Evolutionary conservation across 2,329 filamentous ascomycete genomes (phyloP).

Genomic region (Aspergillus fumigatus): DNA sequence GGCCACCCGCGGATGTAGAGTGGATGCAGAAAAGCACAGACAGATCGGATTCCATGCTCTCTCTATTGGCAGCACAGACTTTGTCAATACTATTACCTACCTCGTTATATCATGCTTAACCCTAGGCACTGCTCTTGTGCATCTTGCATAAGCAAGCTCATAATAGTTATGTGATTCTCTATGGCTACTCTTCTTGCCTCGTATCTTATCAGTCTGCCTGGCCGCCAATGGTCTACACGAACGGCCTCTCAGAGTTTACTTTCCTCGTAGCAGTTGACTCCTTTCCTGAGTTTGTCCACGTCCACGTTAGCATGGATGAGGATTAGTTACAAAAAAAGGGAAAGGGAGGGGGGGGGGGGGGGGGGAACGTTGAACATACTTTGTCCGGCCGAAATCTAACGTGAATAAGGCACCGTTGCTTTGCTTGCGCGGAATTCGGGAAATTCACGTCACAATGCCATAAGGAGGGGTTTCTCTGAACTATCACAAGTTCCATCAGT

Average conservation of each 20-base stretch:
- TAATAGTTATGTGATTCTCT: neutral
- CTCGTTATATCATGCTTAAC: neutral
- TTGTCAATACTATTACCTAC: neutral
- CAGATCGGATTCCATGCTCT: slow-evolving; percentile 13
- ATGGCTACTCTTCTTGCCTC: neutral
- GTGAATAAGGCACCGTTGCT: slow-evolving; percentile 16
- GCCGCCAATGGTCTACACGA: neutral
- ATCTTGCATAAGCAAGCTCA: neutral
- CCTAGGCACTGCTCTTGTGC: neutral
- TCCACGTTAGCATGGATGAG: neutral
- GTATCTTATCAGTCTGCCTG: neutral
- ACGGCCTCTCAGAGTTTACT: neutral
- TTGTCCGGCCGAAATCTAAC: slow-evolving; percentile 1
- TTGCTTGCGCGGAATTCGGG: neutral
- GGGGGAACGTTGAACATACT: neutral
- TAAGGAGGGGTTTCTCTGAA: neutral
- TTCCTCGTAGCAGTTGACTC: neutral
- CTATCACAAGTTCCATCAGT: neutral
- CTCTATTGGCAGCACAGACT: neutral
- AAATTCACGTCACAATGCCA: neutral
- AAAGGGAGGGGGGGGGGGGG: neutral
- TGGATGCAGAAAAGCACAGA: slow-evolving; percentile 15
- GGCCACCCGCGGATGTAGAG: slow-evolving; percentile 14
- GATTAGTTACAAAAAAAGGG: slow-evolving; percentile 1
- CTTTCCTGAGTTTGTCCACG: neutral